Conservation (phyloP, 805 yeast genomes). For the Pichia rugopelliculosa region DNA sequence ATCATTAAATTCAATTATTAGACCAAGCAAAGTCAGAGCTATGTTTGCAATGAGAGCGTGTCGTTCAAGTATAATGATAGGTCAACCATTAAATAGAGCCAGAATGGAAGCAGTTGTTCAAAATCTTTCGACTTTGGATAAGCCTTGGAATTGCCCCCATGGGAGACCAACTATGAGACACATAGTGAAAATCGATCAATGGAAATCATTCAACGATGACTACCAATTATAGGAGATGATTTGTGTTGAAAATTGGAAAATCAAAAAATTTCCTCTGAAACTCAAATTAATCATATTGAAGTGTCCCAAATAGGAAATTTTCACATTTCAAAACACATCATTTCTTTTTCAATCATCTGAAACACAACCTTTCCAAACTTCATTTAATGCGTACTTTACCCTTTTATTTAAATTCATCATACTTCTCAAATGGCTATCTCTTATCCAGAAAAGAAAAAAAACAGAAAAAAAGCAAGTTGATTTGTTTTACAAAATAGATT, state of each 20-base stretch:
- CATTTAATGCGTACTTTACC: not conserved
- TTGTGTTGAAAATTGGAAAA: too few relatives aligned
- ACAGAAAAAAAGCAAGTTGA: not conserved
- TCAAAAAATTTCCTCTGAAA: not conserved
- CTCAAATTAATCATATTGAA: conserved; percentile 16
- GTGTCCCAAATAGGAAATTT: conserved; percentile 26
- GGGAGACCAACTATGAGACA: conserved; percentile 97
- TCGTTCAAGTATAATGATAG: conserved; percentile 89
- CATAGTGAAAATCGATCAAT: conserved; percentile 50
- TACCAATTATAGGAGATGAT: conserved; percentile 20
- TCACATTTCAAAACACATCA: not conserved
- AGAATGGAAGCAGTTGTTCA: conserved; percentile 66
- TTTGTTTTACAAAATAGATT: not conserved
- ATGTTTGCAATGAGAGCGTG: conserved; percentile 96
- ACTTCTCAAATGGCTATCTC: too few relatives aligned
- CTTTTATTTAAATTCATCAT: not conserved
- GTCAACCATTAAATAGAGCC: conserved; percentile 50
- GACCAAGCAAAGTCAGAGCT: conserved; percentile 71
- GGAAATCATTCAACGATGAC: conserved; percentile 40
- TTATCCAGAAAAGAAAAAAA: too few relatives aligned
- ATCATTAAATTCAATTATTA: conserved; percentile 27
- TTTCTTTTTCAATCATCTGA: not conserved
- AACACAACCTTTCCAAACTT: not conserved
- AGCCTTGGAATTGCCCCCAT: conserved; percentile 97
- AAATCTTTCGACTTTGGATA: conserved; percentile 63